A percentile compares a stretch with the other conserved stretches of the same genome.
Conservation (phyloP, 352 stramenopile species). For the Phytophthora idaei region DNA sequence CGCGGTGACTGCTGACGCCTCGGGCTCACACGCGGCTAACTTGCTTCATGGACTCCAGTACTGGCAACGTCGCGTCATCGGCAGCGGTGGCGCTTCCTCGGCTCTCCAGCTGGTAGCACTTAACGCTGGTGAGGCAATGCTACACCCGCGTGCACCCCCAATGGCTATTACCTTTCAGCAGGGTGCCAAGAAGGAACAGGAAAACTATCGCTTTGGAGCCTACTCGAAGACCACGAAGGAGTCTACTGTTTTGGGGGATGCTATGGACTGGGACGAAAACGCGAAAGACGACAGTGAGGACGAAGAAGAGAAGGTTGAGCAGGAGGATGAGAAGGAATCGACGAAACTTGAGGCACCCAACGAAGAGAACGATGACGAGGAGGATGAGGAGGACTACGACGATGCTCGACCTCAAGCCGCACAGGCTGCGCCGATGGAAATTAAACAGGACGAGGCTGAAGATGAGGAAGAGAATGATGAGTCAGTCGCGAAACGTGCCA, state of each 20-base stretch:
- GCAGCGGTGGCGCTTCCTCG: constrained; percentile 32
- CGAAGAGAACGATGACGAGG: constrained; percentile 41
- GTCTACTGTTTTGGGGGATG: constrained; percentile 27
- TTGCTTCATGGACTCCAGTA: constrained; percentile 62
- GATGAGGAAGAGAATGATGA: constrained; percentile 29
- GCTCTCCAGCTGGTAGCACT: constrained; percentile 58
- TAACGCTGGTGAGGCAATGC: constrained; percentile 65
- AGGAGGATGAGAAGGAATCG: constrained; percentile 5
- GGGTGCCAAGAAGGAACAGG: constrained; percentile 25
- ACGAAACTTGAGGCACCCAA: constrained; percentile 11
- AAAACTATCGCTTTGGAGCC: constrained; percentile 2
- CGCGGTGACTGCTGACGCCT: constrained; percentile 53
- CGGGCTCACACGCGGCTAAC: constrained; percentile 59
- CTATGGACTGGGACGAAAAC: constrained; percentile 46
- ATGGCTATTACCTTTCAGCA: constrained; percentile 62
- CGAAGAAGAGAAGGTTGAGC: constrained; percentile 27
- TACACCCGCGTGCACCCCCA: constrained; percentile 77
- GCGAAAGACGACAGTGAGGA: constrained; percentile 36
- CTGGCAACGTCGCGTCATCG: constrained; percentile 45
- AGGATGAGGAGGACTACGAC: constrained; percentile 50
- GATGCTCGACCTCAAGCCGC: constrained; percentile 33
- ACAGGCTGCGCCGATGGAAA: constrained; percentile 20
- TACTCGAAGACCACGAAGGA: constrained; percentile 8
- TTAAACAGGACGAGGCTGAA: constrained; percentile 19
- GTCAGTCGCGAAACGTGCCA: constrained; percentile 31